Percentiles rank a stretch among this genome's conserved stretches.
These are phyloP conservation scores for Schizosaccharomyces pombe DNA, from an alignment of 805 yeast genomes.

Conservation along the genomic window DNA sequence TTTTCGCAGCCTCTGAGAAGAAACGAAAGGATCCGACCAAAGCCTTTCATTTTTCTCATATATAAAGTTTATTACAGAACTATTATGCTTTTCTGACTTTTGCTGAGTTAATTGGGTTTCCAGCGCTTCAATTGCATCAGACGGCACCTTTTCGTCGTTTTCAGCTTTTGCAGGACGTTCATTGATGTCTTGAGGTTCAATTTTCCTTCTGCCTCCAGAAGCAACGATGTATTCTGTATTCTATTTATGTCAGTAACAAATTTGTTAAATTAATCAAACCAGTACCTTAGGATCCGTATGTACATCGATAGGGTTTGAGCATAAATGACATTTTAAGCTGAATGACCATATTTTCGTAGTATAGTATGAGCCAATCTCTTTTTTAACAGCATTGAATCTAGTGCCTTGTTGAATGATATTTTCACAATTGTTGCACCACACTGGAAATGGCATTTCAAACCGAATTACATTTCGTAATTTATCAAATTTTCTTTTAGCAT, in stretches of 20 bases:
- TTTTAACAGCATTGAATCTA: slow-evolving; percentile 16
- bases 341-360: slow-evolving; percentile 15
- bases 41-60: slow-evolving; percentile 1
- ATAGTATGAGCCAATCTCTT: slow-evolving; percentile 13
- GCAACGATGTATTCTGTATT: slow-evolving; percentile 2
- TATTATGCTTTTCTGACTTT: neutral
- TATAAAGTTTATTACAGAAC: neutral
- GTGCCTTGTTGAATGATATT: slow-evolving; percentile 11
- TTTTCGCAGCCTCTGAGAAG: neutral
- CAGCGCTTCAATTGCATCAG: neutral
- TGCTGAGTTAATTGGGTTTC: neutral
- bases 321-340: slow-evolving; percentile 13
- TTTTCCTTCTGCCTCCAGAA: neutral
- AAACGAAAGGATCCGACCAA: neutral
- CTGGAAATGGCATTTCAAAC: slow-evolving; percentile 14
- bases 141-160: no score
- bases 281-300: slow-evolving; percentile 16
- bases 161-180: neutral
- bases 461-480: slow-evolving; percentile 10
- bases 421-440: slow-evolving; percentile 13
- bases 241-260: slow-evolving; percentile 11
- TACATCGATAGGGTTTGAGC: slow-evolving; percentile 12
- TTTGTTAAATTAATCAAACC: slow-evolving; percentile 10
- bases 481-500: neutral
- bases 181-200: neutral